phyloP scores from a whole-genome alignment of 129 eudicot genomes.

The Glebionis coronaria region DNA sequence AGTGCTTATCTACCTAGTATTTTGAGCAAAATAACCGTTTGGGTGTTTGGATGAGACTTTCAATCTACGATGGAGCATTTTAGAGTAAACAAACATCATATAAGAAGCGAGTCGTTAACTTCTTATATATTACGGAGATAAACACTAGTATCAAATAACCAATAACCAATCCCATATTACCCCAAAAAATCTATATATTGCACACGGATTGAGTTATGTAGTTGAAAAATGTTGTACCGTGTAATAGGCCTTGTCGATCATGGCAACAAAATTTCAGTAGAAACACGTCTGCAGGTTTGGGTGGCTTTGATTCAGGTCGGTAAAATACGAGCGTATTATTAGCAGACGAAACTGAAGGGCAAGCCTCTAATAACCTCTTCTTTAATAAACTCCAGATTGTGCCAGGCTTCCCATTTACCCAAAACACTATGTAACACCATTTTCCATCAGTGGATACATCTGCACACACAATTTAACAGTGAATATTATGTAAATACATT shows the following conservation, averaged over 20 bases:
- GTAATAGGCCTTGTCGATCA: conserved; percentile 72
- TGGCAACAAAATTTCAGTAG: conserved; percentile 69
- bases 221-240: conserved; percentile 41
- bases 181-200: no score
- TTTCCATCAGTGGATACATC: conserved; percentile 89
- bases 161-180: no score
- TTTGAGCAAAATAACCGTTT: no score
- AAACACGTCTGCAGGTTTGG: conserved; percentile 74
- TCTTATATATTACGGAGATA: no score
- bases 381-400: conserved; percentile 75
- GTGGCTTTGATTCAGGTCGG: conserved; percentile 46
- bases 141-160: no score
- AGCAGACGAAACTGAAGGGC: conserved; percentile 72
- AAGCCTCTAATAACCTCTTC: conserved; percentile 68
- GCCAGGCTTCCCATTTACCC: conserved; percentile 54
- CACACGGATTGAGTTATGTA: not conserved
- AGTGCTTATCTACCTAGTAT: no score
- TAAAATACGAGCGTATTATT: conserved; percentile 56
- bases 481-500: not conserved
- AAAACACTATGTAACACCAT: conserved; percentile 85
- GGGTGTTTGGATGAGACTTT: no score
- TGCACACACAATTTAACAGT: conserved; percentile 27
- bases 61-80: no score
- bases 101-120: no score
- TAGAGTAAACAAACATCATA: no score